Evolutionary conservation across 177 flowering plant genomes (phyloP).

Genomic region (Vitis hybrid): DNA sequence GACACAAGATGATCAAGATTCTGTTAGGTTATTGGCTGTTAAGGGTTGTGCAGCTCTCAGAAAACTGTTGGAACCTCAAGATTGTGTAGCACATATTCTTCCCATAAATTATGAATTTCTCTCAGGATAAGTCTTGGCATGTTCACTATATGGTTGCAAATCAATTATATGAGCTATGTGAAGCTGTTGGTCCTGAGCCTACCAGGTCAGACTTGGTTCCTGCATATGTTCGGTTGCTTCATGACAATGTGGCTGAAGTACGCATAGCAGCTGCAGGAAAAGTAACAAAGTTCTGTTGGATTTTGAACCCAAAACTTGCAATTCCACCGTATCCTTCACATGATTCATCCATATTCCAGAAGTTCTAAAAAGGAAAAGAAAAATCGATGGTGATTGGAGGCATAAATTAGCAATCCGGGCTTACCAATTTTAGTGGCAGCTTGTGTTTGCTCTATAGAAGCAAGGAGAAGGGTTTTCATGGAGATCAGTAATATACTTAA

Average conservation of each 20-base stretch:
- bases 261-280: conserved; percentile 98
- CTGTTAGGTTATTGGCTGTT: conserved; percentile 91
- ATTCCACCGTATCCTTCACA: no score
- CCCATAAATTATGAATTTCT: conserved; percentile 86
- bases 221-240: conserved; percentile 91
- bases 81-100: conserved; percentile 87
- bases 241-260: conserved; percentile 98
- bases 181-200: conserved; percentile 97
- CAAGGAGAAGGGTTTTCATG: no score
- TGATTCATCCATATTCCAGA: no score
- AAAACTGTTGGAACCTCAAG: conserved; percentile 86
- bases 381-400: no score
- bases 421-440: no score
- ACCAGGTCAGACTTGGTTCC: conserved; percentile 92
- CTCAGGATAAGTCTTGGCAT: conserved; percentile 99
- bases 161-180: conserved; percentile 93
- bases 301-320: no score
- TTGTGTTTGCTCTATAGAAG: no score
- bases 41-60: conserved; percentile 98
- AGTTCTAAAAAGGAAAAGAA: no score
- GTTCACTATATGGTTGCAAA: conserved; percentile 99
- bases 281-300: conserved; percentile 98
- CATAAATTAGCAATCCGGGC: no score
- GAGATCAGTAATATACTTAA: no score
- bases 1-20: conserved; percentile 96